Conservation (phyloP, 257 asterid genomes). For the Nicotiana attenuata region DNA sequence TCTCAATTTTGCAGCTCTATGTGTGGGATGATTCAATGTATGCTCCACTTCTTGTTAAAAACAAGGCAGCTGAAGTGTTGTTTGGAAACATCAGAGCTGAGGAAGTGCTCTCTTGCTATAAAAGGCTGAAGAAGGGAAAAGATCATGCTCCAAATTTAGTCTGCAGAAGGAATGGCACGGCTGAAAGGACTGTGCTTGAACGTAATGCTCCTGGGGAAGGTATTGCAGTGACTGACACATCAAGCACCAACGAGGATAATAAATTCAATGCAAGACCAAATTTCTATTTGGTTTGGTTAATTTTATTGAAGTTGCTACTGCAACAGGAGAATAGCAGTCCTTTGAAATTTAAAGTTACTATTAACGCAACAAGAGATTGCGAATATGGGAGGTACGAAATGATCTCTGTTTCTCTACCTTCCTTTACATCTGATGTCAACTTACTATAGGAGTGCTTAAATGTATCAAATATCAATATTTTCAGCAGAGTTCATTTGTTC, state of each 20-base stretch:
- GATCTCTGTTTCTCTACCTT: conserved; percentile 48
- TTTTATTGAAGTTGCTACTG: conserved; percentile 44
- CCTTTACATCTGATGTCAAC: conserved; percentile 4
- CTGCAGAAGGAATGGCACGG: background rate
- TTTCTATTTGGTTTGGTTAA: conserved; percentile 46
- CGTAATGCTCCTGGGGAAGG: background rate
- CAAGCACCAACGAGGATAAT: background rate
- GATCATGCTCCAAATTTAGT: background rate
- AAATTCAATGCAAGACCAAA: conserved; percentile 19
- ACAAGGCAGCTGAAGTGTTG: conserved; percentile 57
- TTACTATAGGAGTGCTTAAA: background rate
- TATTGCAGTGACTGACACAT: background rate
- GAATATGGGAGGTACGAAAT: conserved; percentile 61
- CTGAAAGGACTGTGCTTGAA: background rate
- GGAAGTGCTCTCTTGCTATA: conserved; percentile 42
- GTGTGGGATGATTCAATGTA: conserved; percentile 58
- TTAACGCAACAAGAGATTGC: conserved; percentile 37
- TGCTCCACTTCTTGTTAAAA: conserved; percentile 48
- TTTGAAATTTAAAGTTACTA: conserved; percentile 40
- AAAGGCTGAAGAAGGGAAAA: conserved; percentile 23
- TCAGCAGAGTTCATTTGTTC: background rate
- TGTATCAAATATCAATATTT: background rate
- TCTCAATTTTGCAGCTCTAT: conserved; percentile 40
- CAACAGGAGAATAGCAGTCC: conserved; percentile 52
- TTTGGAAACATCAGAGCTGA: conserved; percentile 55